phyloP scores from a whole-genome alignment of 2,329 filamentous ascomycete genomes.

The Colletotrichum ledebouriae region DNA sequence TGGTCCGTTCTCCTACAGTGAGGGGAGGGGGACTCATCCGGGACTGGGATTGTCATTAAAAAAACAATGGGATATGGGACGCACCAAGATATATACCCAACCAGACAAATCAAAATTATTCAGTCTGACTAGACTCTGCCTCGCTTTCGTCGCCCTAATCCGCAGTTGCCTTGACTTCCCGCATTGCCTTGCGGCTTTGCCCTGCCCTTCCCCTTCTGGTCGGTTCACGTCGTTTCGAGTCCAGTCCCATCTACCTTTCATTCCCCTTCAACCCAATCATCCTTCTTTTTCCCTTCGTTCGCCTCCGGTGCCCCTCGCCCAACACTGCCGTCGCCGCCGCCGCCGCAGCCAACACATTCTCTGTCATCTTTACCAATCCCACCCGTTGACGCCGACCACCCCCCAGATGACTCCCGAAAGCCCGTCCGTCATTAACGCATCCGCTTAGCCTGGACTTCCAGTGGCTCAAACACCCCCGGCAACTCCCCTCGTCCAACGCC shows the following conservation, averaged over 20 bases:
- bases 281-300: slow-evolving; percentile 6
- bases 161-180: slow-evolving; percentile 9
- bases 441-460: slow-evolving; percentile 7
- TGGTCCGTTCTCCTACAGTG: slow-evolving; percentile 14
- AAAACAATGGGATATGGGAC: slow-evolving; percentile 37
- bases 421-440: not conserved
- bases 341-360: no score
- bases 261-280: slow-evolving; percentile 45
- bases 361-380: no score
- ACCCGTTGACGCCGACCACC: not conserved
- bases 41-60: slow-evolving; percentile 29
- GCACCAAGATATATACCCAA: slow-evolving; percentile 40
- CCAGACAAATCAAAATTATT: slow-evolving; percentile 34
- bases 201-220: slow-evolving; percentile 1
- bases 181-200: slow-evolving; percentile 10
- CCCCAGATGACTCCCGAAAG: not conserved
- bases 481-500: slow-evolving; percentile 12
- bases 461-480: slow-evolving; percentile 9
- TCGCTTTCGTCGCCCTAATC: slow-evolving; percentile 17
- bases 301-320: not conserved
- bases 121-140: slow-evolving; percentile 31
- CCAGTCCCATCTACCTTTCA: slow-evolving; percentile 5
- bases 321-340: no score
- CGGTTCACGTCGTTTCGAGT: slow-evolving; percentile 12
- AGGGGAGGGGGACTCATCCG: slow-evolving; percentile 6